Percentiles rank a stretch among this genome's conserved stretches.
phyloP scores from a whole-genome alignment of 805 yeast species.

The Pichia heedii region DNA sequence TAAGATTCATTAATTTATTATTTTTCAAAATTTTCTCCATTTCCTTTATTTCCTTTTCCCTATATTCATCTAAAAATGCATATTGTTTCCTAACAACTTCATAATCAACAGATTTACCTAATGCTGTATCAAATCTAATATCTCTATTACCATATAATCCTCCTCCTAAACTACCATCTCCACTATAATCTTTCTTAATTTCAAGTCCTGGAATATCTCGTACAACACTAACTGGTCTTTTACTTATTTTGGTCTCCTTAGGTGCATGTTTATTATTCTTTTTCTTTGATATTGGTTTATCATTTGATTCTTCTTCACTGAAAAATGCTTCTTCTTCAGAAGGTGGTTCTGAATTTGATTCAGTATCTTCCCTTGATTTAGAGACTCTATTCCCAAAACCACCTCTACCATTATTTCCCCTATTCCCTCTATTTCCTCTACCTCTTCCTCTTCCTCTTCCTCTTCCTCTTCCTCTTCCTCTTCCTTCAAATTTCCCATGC shows the following conservation, averaged over 20 bases:
- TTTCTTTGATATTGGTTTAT: constrained; percentile 21
- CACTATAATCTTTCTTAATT: constrained; percentile 23
- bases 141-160: constrained; percentile 37
- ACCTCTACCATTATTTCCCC: background rate
- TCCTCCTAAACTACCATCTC: constrained; percentile 2
- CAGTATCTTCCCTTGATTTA: too few species aligned
- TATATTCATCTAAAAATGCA: constrained; percentile 76
- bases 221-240: constrained; percentile 52
- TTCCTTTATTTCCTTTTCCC: constrained; percentile 60
- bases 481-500: background rate
- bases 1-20: constrained; percentile 33
- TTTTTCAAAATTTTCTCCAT: constrained; percentile 51
- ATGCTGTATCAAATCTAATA: constrained; percentile 84
- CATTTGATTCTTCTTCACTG: constrained; percentile 24
- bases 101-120: constrained; percentile 67
- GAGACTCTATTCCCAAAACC: too few species aligned
- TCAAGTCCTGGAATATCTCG: constrained; percentile 67
- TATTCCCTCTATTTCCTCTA: background rate
- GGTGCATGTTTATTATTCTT: constrained; percentile 86
- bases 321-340: constrained; percentile 29
- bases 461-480: background rate
- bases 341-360: constrained; percentile 14
- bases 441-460: background rate
- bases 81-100: constrained; percentile 65
- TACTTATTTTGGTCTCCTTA: constrained; percentile 61